These are phyloP conservation scores for Diaporthe destruens DNA, from an alignment of 2,329 filamentous ascomycete species.

Conservation along the genomic window DNA sequence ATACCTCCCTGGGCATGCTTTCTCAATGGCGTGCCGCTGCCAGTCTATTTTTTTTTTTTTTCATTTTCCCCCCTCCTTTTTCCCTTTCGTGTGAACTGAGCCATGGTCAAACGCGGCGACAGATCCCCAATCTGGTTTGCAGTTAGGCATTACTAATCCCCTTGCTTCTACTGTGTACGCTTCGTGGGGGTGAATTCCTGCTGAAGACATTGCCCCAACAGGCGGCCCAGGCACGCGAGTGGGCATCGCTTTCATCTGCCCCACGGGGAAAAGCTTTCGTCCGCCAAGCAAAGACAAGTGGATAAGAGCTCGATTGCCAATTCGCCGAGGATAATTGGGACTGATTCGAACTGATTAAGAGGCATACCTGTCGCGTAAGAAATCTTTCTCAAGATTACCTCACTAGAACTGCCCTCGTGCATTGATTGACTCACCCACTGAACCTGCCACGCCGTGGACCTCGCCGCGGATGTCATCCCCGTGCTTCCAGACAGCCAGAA, in stretches of 20 bases:
- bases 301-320: background rate
- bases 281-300: slow-evolving; percentile 1
- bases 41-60: background rate
- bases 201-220: background rate
- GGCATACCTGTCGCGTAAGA: background rate
- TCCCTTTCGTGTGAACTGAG: background rate
- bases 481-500: too few relatives aligned
- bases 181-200: slow-evolving; percentile 1
- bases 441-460: background rate
- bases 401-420: slow-evolving; percentile 1
- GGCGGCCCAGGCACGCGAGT: slow-evolving; percentile 19
- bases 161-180: background rate
- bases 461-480: background rate
- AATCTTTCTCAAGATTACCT: slow-evolving; percentile 14
- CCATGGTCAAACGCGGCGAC: background rate
- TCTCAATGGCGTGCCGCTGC: background rate
- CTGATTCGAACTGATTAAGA: slow-evolving; percentile 9
- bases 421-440: slow-evolving; percentile 2
- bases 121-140: background rate
- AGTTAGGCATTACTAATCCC: slow-evolving; percentile 3
- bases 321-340: slow-evolving; percentile 1
- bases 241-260: background rate
- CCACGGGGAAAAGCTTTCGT: slow-evolving; percentile 25
- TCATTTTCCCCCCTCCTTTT: too few relatives aligned
- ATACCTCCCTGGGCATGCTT: background rate